Conservation (phyloP, 306 rosid species). For the Acacia crassicarpa region DNA sequence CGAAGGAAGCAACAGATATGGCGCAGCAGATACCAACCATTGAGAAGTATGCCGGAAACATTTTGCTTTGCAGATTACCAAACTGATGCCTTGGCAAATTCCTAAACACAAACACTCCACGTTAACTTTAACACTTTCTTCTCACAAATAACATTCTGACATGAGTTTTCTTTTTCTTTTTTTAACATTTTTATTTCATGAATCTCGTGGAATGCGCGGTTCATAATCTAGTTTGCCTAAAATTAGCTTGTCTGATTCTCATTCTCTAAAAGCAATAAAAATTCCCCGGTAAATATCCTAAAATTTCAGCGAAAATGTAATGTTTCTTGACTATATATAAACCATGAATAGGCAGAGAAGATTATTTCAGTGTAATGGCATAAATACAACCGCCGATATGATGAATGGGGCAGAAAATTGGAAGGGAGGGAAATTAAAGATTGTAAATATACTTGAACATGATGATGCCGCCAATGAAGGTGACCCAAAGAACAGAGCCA, state of each 20-base stretch:
- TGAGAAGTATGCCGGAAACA: background rate
- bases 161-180: background rate
- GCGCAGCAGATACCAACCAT: background rate
- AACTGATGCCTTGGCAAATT: background rate
- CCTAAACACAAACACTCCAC: background rate
- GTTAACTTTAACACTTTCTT: background rate
- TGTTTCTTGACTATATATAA: background rate
- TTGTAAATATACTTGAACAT: conserved; percentile 80
- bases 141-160: background rate
- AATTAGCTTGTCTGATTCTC: background rate
- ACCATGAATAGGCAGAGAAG: background rate
- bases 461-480: conserved; percentile 98
- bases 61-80: background rate
- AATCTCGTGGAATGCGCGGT: no score
- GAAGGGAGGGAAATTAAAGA: background rate
- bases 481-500: conserved; percentile 95
- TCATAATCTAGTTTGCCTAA: no score
- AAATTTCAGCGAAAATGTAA: background rate
- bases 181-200: no score
- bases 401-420: background rate
- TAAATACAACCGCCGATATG: background rate
- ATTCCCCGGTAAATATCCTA: background rate
- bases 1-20: background rate
- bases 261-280: background rate
- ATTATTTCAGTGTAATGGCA: background rate